These are phyloP conservation scores for Hyphopichia pseudoburtonii DNA, from an alignment of 1,139 yeast species.

Conservation along the genomic window DNA sequence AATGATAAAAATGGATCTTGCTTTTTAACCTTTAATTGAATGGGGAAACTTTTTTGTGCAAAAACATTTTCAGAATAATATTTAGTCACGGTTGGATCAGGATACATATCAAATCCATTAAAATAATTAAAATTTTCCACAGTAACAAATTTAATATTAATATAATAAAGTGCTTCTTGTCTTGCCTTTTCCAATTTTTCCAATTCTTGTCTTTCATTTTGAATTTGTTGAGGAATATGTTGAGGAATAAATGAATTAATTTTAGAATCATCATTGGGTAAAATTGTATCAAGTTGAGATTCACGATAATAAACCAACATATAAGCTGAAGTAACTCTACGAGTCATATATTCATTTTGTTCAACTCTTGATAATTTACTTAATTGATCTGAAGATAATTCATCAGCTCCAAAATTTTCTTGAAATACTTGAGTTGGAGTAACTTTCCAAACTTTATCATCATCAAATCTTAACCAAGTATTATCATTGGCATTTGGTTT, in stretches of 20 bases:
- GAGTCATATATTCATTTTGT: constrained; percentile 61
- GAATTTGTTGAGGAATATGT: constrained; percentile 67
- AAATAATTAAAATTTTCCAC: constrained; percentile 53
- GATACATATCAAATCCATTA: constrained; percentile 77
- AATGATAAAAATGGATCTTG: constrained; percentile 55
- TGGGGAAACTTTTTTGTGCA: constrained; percentile 51
- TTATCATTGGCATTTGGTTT: constrained; percentile 66
- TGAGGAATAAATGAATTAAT: constrained; percentile 55
- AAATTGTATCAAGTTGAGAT: constrained; percentile 53
- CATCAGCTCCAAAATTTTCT: constrained; percentile 87
- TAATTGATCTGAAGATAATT: constrained; percentile 46
- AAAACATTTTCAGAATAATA: constrained; percentile 50
- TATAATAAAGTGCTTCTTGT: constrained; percentile 78
- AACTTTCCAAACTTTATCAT: constrained; percentile 88
- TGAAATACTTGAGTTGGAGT: constrained; percentile 83
- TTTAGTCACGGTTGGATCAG: constrained; percentile 49
- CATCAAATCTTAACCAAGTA: constrained; percentile 91
- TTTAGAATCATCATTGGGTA: constrained; percentile 53
- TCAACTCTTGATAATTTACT: constrained; percentile 55
- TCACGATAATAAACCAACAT: constrained; percentile 93
- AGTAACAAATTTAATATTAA: constrained; percentile 58
- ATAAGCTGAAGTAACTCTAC: constrained; percentile 91
- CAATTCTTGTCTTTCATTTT: constrained; percentile 58
- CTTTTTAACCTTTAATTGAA: constrained; percentile 54
- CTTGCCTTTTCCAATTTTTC: constrained; percentile 58